Evolutionary conservation across 169 alveolate genomes (phyloP).

Genomic region (Eimeria acervulina): DNA sequence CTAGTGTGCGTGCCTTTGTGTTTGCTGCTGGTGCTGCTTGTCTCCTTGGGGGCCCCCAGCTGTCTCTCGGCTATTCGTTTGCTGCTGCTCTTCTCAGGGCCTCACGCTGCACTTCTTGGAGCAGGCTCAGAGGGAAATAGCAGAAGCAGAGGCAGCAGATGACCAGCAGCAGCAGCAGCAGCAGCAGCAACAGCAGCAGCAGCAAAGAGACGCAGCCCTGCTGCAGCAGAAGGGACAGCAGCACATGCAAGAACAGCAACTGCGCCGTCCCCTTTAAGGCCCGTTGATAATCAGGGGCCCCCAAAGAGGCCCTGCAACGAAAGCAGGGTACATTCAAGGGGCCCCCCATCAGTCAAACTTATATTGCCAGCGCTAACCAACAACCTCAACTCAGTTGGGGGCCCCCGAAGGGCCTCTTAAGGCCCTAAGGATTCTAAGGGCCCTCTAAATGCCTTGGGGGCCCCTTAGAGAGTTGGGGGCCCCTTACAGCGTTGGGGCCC

Average conservation of each 20-base stretch:
- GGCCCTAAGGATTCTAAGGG: background rate
- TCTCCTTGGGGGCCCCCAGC: background rate
- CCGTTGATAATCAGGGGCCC: no score
- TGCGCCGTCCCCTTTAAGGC: background rate
- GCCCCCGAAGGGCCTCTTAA: background rate
- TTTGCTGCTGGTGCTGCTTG: background rate
- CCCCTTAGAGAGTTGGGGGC: conserved; percentile 15
- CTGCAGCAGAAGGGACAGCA: background rate
- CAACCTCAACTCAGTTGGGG: background rate
- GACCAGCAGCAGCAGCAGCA: conserved; percentile 28
- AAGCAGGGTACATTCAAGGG: no score
- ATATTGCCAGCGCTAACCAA: no score
- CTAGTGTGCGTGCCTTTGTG: background rate
- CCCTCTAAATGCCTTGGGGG: background rate
- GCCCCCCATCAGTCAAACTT: no score
- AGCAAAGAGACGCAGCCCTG: background rate
- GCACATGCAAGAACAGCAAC: background rate
- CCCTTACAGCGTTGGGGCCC: conserved; percentile 9
- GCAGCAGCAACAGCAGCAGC: background rate
- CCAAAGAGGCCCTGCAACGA: no score
- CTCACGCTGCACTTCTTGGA: conserved; percentile 12
- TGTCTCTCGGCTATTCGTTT: no score
- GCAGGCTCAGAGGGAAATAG: conserved; percentile 38
- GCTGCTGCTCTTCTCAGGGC: conserved; percentile 33
- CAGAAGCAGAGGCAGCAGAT: conserved; percentile 51